These are phyloP conservation scores for Rhizopus delemar DNA, from an alignment of 371 early-diverging fungal genomes.

Conservation along the genomic window DNA sequence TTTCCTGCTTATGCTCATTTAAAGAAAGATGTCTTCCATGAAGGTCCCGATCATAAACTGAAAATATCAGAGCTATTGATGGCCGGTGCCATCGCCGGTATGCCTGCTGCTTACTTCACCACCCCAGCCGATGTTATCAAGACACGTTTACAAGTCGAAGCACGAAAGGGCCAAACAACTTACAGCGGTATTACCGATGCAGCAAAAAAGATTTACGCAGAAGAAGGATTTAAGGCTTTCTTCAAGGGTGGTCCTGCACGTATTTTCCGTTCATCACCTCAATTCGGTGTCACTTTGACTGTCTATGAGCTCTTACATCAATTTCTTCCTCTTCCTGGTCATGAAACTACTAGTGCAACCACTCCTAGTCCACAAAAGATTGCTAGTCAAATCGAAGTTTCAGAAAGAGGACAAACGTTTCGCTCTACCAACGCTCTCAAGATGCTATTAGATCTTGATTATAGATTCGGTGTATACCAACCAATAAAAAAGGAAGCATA, in stretches of 20 bases:
- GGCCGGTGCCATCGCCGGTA: constrained; percentile 94
- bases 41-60: constrained; percentile 76
- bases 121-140: constrained; percentile 99
- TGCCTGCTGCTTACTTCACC: constrained; percentile 96
- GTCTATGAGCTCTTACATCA: constrained; percentile 90
- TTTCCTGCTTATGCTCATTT: constrained; percentile 95
- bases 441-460: constrained; percentile 62
- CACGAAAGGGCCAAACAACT: constrained; percentile 83
- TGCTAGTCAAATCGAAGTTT: constrained; percentile 15
- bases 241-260: constrained; percentile 95
- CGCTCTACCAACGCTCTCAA: constrained; percentile 68
- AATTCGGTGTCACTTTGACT: constrained; percentile 95
- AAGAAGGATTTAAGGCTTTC: constrained; percentile 93
- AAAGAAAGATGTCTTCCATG: constrained; percentile 83
- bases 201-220: constrained; percentile 80
- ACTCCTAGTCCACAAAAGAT: constrained; percentile 22
- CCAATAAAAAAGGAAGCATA: constrained; percentile 18
- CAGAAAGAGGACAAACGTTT: constrained; percentile 41
- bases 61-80: constrained; percentile 78
- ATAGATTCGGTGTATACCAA: constrained; percentile 57
- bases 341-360: constrained; percentile 30
- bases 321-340: constrained; percentile 67
- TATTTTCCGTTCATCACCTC: constrained; percentile 87
- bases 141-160: constrained; percentile 95
- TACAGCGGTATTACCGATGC: constrained; percentile 90